Percentiles rank a stretch among this genome's conserved stretches.
phyloP scores from a whole-genome alignment of 1,139 yeast genomes.

The Neolecta irregularis region DNA sequence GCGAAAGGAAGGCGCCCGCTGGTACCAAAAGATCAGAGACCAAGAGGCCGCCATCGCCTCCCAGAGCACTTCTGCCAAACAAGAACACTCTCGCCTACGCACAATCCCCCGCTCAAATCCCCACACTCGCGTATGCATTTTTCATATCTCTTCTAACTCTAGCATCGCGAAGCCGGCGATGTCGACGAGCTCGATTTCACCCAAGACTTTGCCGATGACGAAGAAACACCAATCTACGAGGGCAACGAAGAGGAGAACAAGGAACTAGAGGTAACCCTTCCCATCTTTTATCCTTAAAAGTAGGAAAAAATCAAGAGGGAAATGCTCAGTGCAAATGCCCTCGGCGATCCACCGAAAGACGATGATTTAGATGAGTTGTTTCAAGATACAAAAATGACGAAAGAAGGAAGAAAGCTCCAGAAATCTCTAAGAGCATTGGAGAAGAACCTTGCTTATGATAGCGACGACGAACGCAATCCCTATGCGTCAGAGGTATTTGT shows the following conservation, averaged over 20 bases:
- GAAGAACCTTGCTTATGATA: slow-evolving; percentile 75
- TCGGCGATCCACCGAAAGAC: slow-evolving; percentile 45
- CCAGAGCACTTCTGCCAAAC: too few relatives aligned
- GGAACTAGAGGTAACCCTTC: slow-evolving; percentile 43
- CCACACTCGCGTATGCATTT: too few relatives aligned
- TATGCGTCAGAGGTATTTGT: slow-evolving; percentile 10
- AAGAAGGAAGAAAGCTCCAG: slow-evolving; percentile 75
- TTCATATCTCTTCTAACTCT: too few relatives aligned
- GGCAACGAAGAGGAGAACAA: slow-evolving; percentile 93
- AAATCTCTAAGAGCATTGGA: slow-evolving; percentile 77
- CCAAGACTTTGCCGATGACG: slow-evolving; percentile 96
- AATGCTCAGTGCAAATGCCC: slow-evolving; percentile 70
- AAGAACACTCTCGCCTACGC: too few relatives aligned
- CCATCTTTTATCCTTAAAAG: neutral
- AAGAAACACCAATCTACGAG: slow-evolving; percentile 94
- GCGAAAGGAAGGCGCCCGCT: slow-evolving; percentile 47
- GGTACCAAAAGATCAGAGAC: too few relatives aligned
- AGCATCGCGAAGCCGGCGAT: slow-evolving; percentile 59
- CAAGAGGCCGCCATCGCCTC: too few relatives aligned
- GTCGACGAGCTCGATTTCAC: slow-evolving; percentile 89
- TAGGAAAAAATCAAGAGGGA: slow-evolving; percentile 65
- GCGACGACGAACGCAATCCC: slow-evolving; percentile 67
- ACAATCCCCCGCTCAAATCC: too few relatives aligned
- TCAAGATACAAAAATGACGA: slow-evolving; percentile 67
- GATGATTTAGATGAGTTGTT: slow-evolving; percentile 37